Conservation (phyloP, 1,139 yeast genomes). For the Yamadazyma friedrichii region DNA sequence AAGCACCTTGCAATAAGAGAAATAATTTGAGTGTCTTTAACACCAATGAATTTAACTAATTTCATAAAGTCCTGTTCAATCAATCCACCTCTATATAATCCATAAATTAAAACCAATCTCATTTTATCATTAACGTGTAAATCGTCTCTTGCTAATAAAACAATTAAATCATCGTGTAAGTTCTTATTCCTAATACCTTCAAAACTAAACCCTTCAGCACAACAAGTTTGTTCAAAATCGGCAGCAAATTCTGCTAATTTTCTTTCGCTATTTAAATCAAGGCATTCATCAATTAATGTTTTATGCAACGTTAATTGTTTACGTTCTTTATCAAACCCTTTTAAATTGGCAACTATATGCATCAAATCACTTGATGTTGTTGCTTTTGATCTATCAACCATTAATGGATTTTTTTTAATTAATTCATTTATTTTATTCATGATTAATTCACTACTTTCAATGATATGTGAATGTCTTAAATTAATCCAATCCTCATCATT, state of each 20-base stretch:
- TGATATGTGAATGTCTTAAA: conserved; percentile 73
- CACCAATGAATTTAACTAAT: conserved; percentile 66
- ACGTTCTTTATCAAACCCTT: conserved; percentile 68
- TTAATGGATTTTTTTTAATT: conserved; percentile 68
- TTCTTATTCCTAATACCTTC: conserved; percentile 68
- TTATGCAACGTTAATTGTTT: conserved; percentile 60
- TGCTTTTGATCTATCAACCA: conserved; percentile 63
- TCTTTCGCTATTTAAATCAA: conserved; percentile 50
- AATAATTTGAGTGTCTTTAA: conserved; percentile 54
- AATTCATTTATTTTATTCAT: conserved; percentile 63
- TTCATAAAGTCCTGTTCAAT: conserved; percentile 72
- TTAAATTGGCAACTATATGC: conserved; percentile 65
- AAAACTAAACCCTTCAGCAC: conserved; percentile 69
- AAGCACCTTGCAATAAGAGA: conserved; percentile 51
- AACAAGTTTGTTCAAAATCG: conserved; percentile 71
- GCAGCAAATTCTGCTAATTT: conserved; percentile 62
- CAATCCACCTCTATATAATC: conserved; percentile 82
- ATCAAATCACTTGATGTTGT: conserved; percentile 60
- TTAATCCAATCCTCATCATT: conserved; percentile 74
- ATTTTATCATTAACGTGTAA: conserved; percentile 63
- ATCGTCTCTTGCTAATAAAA: conserved; percentile 52
- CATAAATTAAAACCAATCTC: conserved; percentile 75
- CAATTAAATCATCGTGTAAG: conserved; percentile 66
- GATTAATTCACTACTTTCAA: conserved; percentile 69
- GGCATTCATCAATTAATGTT: conserved; percentile 57